A percentile compares a stretch with the other conserved stretches of the same genome.
Conservation (phyloP, 371 early-diverging fungal genomes). For the Coemansia sp. region DNA sequence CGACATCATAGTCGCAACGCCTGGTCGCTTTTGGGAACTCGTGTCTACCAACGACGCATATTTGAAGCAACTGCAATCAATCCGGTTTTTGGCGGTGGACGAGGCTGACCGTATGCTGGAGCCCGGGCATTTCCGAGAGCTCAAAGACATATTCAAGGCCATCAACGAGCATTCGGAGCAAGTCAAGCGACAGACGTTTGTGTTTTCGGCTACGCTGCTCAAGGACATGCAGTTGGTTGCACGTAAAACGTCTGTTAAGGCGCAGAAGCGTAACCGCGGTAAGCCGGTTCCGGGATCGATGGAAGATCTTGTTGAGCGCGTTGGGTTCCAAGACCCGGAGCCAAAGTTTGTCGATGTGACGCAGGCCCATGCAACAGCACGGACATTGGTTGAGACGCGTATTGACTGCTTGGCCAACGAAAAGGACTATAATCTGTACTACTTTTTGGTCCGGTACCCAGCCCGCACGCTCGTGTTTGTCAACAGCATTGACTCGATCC, state of each 20-base stretch:
- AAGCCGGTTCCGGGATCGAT: constrained; percentile 49
- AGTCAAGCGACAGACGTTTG: constrained; percentile 77
- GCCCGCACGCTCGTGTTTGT: constrained; percentile 92
- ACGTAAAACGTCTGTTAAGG: constrained; percentile 47
- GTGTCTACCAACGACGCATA: constrained; percentile 62
- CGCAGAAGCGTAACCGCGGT: constrained; percentile 51
- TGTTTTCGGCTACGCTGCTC: constrained; percentile 94
- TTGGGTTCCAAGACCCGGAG: constrained; percentile 70
- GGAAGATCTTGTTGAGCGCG: constrained; percentile 66
- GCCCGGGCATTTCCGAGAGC: constrained; percentile 83
- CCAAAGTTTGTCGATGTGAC: constrained; percentile 74
- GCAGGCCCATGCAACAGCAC: constrained; percentile 63
- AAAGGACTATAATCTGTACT: constrained; percentile 87
- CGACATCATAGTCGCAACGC: constrained; percentile 95
- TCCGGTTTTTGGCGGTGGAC: constrained; percentile 84
- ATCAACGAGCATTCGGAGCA: constrained; percentile 19
- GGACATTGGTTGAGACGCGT: constrained; percentile 70
- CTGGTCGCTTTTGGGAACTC: constrained; percentile 95
- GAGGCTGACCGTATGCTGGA: constrained; percentile 98
- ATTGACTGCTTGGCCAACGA: constrained; percentile 81
- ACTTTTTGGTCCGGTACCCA: constrained; percentile 81
- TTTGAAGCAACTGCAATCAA: constrained; percentile 32
- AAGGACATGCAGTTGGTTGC: constrained; percentile 63
- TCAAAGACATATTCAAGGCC: constrained; percentile 62
- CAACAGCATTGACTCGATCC: constrained; percentile 88